Percentiles rank a stretch among this genome's conserved stretches.
Evolutionary conservation across 352 stramenopile species (phyloP).

Genomic region (Pythium dissimile): DNA sequence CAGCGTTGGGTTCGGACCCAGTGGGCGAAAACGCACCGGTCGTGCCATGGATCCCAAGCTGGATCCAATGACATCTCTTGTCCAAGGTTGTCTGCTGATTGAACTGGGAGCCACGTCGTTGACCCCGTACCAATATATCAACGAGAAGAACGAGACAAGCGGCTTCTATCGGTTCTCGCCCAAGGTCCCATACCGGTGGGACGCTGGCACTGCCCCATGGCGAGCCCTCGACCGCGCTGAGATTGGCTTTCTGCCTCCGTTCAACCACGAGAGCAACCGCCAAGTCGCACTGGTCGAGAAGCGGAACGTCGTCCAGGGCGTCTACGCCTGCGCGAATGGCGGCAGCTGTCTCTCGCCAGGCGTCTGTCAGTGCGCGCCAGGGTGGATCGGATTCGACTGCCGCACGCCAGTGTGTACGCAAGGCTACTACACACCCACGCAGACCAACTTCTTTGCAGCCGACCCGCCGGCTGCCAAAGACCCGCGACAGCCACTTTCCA

Average conservation of each 20-base stretch:
- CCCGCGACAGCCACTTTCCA: slow-evolving; percentile 50
- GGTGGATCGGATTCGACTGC: slow-evolving; percentile 97
- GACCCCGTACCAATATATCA: slow-evolving; percentile 88
- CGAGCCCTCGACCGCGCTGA: slow-evolving; percentile 45
- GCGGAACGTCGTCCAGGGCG: slow-evolving; percentile 84
- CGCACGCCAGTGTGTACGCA: slow-evolving; percentile 91
- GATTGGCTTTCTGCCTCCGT: slow-evolving; percentile 59
- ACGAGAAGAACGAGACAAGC: slow-evolving; percentile 67
- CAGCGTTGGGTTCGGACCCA: slow-evolving; percentile 32
- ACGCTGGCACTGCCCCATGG: slow-evolving; percentile 63
- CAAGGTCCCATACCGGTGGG: slow-evolving; percentile 78
- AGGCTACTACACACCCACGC: slow-evolving; percentile 88
- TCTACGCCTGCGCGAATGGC: slow-evolving; percentile 94
- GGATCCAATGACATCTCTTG: slow-evolving; percentile 15
- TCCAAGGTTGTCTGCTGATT: slow-evolving; percentile 63
- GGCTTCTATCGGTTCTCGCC: slow-evolving; percentile 83
- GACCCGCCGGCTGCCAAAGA: slow-evolving; percentile 47
- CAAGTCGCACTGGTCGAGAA: slow-evolving; percentile 91
- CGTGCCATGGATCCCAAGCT: slow-evolving; percentile 22
- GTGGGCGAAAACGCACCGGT: slow-evolving; percentile 23
- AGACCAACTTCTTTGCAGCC: slow-evolving; percentile 74
- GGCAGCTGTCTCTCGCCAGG: slow-evolving; percentile 90
- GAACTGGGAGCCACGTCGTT: slow-evolving; percentile 81
- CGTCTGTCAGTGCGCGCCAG: slow-evolving; percentile 87
- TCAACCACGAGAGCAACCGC: slow-evolving; percentile 57